phyloP scores from a whole-genome alignment of 331 rosid species.

The Pyracantha coccinea region DNA sequence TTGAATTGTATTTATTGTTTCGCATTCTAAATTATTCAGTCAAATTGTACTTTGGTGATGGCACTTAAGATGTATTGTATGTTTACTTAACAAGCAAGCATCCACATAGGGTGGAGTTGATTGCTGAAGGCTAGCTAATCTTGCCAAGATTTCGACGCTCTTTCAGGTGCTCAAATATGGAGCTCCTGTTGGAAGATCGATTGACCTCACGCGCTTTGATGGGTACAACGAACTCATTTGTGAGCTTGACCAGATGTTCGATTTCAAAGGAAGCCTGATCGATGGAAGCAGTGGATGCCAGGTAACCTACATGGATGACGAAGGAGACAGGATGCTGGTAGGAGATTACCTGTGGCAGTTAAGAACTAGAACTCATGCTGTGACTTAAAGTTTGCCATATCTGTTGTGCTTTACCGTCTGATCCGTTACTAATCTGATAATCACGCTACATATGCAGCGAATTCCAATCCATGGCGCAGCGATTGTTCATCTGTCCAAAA shows the following conservation, averaged over 20 bases:
- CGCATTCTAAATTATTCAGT: neutral
- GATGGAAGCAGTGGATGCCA: conserved; percentile 53
- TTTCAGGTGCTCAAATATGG: conserved; percentile 60
- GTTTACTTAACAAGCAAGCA: too few relatives aligned
- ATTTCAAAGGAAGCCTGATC: conserved; percentile 45
- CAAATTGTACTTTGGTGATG: neutral
- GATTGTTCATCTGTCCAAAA: conserved; percentile 41
- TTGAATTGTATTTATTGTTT: neutral
- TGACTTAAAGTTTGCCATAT: neutral
- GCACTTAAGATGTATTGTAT: neutral
- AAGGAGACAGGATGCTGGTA: conserved; percentile 32
- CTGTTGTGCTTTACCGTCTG: neutral
- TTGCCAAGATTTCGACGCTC: neutral
- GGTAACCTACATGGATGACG: conserved; percentile 41
- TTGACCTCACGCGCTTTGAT: conserved; percentile 35
- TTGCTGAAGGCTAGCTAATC: neutral
- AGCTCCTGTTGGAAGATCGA: conserved; percentile 54
- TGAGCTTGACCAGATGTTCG: conserved; percentile 55
- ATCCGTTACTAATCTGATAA: conserved; percentile 2
- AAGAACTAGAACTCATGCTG: conserved; percentile 17
- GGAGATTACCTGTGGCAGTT: conserved; percentile 60
- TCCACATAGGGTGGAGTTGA: neutral
- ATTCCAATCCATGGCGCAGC: conserved; percentile 37
- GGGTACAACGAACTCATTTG: conserved; percentile 42
- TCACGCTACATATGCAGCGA: conserved; percentile 33